These are phyloP conservation scores for Pseudodiploospora longispora DNA, from an alignment of 2,329 filamentous ascomycete species.

Conservation along the genomic window DNA sequence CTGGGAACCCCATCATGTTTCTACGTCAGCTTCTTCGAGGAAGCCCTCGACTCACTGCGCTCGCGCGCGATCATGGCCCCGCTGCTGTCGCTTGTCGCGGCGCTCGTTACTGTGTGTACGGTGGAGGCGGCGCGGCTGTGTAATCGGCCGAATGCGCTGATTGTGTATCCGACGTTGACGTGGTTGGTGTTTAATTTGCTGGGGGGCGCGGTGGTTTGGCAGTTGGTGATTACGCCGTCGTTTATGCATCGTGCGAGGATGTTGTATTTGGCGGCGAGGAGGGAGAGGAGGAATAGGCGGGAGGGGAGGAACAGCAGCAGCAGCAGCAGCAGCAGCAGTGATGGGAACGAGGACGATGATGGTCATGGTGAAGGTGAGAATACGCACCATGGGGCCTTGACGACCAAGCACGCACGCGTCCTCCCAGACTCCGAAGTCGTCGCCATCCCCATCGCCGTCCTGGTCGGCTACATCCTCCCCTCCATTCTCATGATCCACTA, in stretches of 20 bases:
- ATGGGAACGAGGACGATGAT: constrained; percentile 7
- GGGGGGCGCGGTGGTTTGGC: constrained; percentile 43
- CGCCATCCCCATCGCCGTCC: constrained; percentile 44
- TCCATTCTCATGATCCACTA: constrained; percentile 38
- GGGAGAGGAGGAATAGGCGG: constrained; percentile 44
- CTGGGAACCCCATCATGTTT: constrained; percentile 41
- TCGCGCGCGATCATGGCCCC: constrained; percentile 32
- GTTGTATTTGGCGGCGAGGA: constrained; percentile 38
- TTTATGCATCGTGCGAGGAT: constrained; percentile 36
- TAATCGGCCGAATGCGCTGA: constrained; percentile 26
- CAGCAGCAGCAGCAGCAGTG: not conserved
- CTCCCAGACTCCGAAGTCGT: constrained; percentile 45
- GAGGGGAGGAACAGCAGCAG: not conserved
- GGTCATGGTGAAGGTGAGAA: constrained; percentile 6
- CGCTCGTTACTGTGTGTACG: constrained; percentile 39
- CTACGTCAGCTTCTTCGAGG: constrained; percentile 41
- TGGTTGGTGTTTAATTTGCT: constrained; percentile 42
- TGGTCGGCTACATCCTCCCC: constrained; percentile 39
- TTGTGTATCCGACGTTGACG: constrained; percentile 29
- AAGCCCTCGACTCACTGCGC: constrained; percentile 33
- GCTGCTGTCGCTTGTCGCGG: constrained; percentile 36
- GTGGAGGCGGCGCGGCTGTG: constrained; percentile 41
- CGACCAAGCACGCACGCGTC: constrained; percentile 22
- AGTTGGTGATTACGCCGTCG: constrained; percentile 42
- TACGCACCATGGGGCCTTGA: not conserved